Conservation (phyloP, 345 rosid species). For the Eucalyptus lansdowneana region DNA sequence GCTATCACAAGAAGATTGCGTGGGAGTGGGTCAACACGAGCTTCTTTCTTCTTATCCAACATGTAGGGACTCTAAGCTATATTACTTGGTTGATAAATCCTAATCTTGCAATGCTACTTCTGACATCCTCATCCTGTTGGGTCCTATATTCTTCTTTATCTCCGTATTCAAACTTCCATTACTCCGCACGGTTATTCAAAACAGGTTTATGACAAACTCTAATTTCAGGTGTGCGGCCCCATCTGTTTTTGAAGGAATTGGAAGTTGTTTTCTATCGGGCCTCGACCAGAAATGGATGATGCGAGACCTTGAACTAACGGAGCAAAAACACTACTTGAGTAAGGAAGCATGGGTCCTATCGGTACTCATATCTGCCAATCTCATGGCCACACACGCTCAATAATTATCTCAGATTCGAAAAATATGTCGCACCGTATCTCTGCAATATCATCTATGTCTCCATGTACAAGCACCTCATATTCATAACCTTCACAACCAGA, state of each 20-base stretch:
- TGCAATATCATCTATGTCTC: background rate
- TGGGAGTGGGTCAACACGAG: background rate
- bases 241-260: background rate
- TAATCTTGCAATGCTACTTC: background rate
- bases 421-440: too few relatives aligned
- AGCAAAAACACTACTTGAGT: background rate
- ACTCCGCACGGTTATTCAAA: background rate
- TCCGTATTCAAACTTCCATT: background rate
- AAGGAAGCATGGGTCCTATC: background rate
- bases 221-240: background rate
- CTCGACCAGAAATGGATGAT: background rate
- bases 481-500: background rate
- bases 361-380: background rate
- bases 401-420: background rate
- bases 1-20: background rate
- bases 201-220: background rate
- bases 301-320: background rate
- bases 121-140: background rate
- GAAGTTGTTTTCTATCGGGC: background rate
- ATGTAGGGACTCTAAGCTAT: background rate
- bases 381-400: background rate
- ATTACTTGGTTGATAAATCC: background rate
- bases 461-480: background rate
- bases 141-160: background rate
- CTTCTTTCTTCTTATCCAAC: background rate